Conservation (phyloP, 2,329 filamentous ascomycete genomes). For the Colletotrichum liriopes region DNA sequence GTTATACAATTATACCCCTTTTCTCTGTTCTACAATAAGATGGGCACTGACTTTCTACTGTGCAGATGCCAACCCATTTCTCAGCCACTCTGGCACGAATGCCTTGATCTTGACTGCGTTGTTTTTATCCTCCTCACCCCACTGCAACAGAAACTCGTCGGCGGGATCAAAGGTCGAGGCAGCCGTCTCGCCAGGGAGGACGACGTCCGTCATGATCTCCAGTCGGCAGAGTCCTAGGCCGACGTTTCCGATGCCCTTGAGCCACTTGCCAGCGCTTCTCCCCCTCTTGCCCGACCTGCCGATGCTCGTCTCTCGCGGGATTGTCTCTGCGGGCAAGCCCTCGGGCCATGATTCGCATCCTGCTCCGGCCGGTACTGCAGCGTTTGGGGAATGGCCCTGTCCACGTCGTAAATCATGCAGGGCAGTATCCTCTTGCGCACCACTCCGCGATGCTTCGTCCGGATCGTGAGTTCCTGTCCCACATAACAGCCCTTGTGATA, state of each 20-base stretch:
- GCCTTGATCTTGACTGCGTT: conserved; percentile 76
- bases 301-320: conserved; percentile 65
- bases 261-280: conserved; percentile 85
- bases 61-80: conserved; percentile 53
- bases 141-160: conserved; percentile 47
- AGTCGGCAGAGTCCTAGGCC: conserved; percentile 89
- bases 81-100: conserved; percentile 86
- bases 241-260: conserved; percentile 85
- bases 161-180: conserved; percentile 74
- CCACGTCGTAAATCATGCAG: conserved; percentile 76
- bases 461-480: conserved; percentile 95
- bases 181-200: conserved; percentile 77
- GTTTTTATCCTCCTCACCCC: conserved; percentile 50
- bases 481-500: conserved; percentile 98
- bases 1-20: conserved; percentile 40
- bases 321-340: conserved; percentile 52
- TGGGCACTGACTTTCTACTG: conserved; percentile 32
- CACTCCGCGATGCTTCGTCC: conserved; percentile 94
- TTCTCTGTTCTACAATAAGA: conserved; percentile 36
- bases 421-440: conserved; percentile 93
- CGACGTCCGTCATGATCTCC: conserved; percentile 90
- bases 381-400: conserved; percentile 53
- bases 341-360: conserved; percentile 45
- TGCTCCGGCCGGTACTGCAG: conserved; percentile 64
- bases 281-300: conserved; percentile 69